Evolutionary conservation across 1,284 basidiomycete genomes (phyloP).

Genomic region (Mycena citricolor): DNA sequence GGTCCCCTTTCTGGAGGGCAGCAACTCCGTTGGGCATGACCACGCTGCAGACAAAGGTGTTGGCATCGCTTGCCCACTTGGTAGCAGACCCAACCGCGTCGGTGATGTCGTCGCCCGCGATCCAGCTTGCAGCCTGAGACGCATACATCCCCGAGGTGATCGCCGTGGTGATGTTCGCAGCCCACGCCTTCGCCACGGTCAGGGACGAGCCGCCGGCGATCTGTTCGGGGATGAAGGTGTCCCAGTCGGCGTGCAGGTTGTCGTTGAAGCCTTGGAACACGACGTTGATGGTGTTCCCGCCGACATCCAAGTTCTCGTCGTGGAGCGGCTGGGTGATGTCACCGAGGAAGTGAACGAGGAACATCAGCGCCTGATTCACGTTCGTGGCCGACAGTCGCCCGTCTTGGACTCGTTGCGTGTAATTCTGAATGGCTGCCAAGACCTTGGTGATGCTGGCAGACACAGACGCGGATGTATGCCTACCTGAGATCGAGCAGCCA

Average conservation of each 20-base stretch:
- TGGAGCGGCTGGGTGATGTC: slow-evolving; percentile 54
- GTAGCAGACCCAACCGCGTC: slow-evolving; percentile 33
- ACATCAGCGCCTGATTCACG: slow-evolving; percentile 8
- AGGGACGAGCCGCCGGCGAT: slow-evolving; percentile 13
- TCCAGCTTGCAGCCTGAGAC: slow-evolving; percentile 41
- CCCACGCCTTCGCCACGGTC: slow-evolving; percentile 44
- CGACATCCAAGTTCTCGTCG: slow-evolving; percentile 42
- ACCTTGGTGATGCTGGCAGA: no score
- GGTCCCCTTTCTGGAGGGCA: slow-evolving; percentile 46
- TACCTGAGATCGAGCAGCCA: slow-evolving; percentile 14
- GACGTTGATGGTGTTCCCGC: slow-evolving; percentile 44
- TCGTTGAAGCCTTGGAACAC: slow-evolving; percentile 37
- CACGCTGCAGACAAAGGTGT: slow-evolving; percentile 50
- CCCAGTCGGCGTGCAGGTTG: slow-evolving; percentile 50
- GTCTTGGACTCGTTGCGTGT: slow-evolving; percentile 14
- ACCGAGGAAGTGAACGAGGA: slow-evolving; percentile 43
- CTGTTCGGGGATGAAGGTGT: slow-evolving; percentile 19
- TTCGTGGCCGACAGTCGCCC: slow-evolving; percentile 10
- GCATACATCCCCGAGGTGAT: slow-evolving; percentile 44
- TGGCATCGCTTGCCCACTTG: slow-evolving; percentile 52
- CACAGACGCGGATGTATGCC: no score
- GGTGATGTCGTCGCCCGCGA: slow-evolving; percentile 42
- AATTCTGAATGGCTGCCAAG: slow-evolving; percentile 19
- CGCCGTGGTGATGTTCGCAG: slow-evolving; percentile 39
- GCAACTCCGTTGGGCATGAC: slow-evolving; percentile 43